phyloP scores from a whole-genome alignment of 805 yeast genomes.

The Metschnikowia cerradonensis region DNA sequence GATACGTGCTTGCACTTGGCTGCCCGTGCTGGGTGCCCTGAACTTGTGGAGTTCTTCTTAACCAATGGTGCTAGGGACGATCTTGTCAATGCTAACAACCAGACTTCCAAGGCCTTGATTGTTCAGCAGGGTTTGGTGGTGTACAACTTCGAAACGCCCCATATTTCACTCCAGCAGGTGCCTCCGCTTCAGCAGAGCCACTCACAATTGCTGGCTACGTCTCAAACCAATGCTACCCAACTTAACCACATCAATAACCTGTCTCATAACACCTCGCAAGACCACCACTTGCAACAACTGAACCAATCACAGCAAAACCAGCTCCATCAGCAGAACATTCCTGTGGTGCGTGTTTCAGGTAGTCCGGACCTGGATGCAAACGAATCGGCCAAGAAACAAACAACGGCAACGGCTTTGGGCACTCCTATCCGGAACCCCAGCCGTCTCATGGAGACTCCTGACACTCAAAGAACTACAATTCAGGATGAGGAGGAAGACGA shows the following conservation, averaged over 20 bases:
- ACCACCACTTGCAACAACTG: not conserved
- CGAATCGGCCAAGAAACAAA: not conserved
- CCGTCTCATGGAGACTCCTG: constrained; percentile 35
- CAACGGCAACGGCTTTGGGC: constrained; percentile 9
- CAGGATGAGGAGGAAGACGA: constrained; percentile 39
- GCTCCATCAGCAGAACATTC: not conserved
- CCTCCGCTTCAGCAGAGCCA: constrained; percentile 1
- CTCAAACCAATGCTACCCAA: not conserved
- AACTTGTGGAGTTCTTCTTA: constrained; percentile 73
- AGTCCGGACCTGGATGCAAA: not conserved
- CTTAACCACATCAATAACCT: not conserved
- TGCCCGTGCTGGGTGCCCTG: constrained; percentile 58
- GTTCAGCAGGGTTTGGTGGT: constrained; percentile 35
- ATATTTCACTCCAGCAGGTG: not conserved
- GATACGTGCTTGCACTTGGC: constrained; percentile 85
- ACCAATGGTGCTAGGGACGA: constrained; percentile 79
- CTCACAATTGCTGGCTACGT: not conserved
- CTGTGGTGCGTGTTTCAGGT: constrained; percentile 1
- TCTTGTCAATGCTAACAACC: constrained; percentile 37
- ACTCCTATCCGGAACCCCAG: constrained; percentile 15
- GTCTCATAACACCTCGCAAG: not conserved
- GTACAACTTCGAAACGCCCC: constrained; percentile 12
- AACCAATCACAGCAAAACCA: not conserved
- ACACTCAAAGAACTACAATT: constrained; percentile 42
- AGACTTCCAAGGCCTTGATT: constrained; percentile 42